Evolutionary conservation across 441 rosid species (phyloP).

Genomic region (Euphorbia schlechtendalii): DNA sequence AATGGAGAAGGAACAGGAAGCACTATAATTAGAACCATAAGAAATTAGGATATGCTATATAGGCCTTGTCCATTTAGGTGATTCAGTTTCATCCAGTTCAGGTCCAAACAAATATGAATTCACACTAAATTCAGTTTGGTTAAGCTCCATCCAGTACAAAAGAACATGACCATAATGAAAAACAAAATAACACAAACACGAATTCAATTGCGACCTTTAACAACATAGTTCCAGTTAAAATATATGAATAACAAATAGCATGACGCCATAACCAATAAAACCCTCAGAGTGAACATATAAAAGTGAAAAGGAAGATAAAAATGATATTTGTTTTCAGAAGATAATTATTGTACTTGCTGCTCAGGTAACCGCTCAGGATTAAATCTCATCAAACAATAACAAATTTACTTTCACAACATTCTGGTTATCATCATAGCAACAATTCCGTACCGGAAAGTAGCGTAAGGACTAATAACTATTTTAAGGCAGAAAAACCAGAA

Average conservation of each 20-base stretch:
- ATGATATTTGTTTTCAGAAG: background rate
- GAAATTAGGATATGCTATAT: too few relatives aligned
- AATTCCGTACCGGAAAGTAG: background rate
- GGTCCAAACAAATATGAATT: too few relatives aligned
- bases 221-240: background rate
- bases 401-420: conserved; percentile 16
- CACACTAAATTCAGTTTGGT: too few relatives aligned
- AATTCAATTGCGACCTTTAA: background rate
- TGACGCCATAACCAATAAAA: too few relatives aligned
- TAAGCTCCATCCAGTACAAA: too few relatives aligned
- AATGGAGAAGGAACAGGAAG: too few relatives aligned
- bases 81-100: too few relatives aligned
- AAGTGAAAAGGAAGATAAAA: background rate
- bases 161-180: background rate
- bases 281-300: too few relatives aligned
- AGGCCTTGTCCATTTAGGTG: too few relatives aligned
- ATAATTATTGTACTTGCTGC: conserved; percentile 9
- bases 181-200: background rate
- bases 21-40: too few relatives aligned
- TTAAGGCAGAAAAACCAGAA: background rate
- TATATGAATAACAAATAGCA: background rate
- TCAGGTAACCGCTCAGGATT: conserved; percentile 33
- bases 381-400: conserved; percentile 18
- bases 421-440: conserved; percentile 27
- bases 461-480: background rate